These are phyloP conservation scores for Penicillium turbatum DNA, from an alignment of 495 filamentous ascomycete species.

Conservation along the genomic window DNA sequence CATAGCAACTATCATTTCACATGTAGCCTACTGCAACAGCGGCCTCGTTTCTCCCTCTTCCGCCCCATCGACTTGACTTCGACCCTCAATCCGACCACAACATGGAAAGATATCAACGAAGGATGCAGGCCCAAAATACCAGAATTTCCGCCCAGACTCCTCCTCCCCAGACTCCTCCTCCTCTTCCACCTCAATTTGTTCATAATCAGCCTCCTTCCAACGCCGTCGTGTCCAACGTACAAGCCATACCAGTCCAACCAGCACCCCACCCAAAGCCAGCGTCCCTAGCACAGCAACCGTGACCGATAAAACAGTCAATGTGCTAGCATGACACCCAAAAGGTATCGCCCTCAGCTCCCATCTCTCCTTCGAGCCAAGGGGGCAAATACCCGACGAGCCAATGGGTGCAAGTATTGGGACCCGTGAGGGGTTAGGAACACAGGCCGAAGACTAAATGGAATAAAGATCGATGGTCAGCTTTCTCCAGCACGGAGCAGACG, in stretches of 20 bases:
- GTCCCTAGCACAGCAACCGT: constrained; percentile 37
- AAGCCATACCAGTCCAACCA: constrained; percentile 25
- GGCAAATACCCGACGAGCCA: constrained; percentile 42
- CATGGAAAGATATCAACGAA: constrained; percentile 8
- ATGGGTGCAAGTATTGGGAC: constrained; percentile 46
- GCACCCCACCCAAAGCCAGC: constrained; percentile 26
- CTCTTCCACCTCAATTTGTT: constrained; percentile 1
- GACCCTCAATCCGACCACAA: neutral
- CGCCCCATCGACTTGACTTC: constrained; percentile 9
- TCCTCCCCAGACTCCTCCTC: constrained; percentile 8
- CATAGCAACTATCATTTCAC: neutral
- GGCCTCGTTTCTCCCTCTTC: constrained; percentile 28
- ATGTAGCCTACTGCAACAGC: constrained; percentile 22
- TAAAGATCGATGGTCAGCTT: neutral
- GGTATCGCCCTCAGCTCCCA: constrained; percentile 50
- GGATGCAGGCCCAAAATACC: constrained; percentile 4
- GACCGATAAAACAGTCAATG: constrained; percentile 43
- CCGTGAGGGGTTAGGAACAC: constrained; percentile 43
- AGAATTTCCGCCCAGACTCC: constrained; percentile 4
- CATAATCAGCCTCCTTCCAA: constrained; percentile 23
- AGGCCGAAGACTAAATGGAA: constrained; percentile 42
- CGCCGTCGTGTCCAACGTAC: constrained; percentile 19
- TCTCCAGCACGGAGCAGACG: neutral
- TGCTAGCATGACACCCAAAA: constrained; percentile 49
- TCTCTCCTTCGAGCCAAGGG: constrained; percentile 43